Conservation (phyloP, 345 rosid genomes). For the Lepidium sativum region DNA sequence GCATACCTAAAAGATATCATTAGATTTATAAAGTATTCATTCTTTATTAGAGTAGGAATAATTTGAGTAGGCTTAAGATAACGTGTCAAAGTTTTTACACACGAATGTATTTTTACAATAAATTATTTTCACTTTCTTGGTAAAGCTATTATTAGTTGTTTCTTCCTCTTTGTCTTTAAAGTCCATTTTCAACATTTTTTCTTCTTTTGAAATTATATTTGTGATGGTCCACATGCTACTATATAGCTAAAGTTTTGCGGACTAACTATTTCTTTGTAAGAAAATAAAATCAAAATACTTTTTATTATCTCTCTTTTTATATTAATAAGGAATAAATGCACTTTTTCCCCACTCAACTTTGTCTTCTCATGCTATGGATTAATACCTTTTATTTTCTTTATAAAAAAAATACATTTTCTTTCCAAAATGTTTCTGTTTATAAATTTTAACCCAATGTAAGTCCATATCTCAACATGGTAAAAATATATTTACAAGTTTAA, state of each 20-base stretch:
- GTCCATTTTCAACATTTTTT: neutral
- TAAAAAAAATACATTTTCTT: constrained; percentile 2
- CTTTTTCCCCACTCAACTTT: constrained; percentile 6
- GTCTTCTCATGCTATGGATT: constrained; percentile 3
- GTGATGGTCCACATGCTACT: constrained; percentile 12
- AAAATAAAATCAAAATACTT: neutral
- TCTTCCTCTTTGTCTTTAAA: constrained; percentile 20
- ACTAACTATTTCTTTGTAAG: neutral
- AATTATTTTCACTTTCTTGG: constrained; percentile 5
- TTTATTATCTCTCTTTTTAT: neutral
- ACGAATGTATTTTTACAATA: neutral
- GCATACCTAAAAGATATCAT: neutral
- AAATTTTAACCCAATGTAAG: neutral
- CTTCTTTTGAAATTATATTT: neutral
- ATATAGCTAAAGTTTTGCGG: neutral
- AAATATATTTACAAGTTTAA: too few relatives aligned
- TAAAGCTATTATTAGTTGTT: constrained; percentile 18
- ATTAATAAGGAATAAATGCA: neutral
- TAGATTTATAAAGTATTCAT: neutral
- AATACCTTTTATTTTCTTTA: too few relatives aligned
- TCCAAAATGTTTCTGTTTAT: constrained; percentile 3
- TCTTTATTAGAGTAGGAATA: constrained; percentile 10
- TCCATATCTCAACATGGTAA: too few relatives aligned
- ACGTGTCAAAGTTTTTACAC: constrained; percentile 18
- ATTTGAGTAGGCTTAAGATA: neutral